Evolutionary conservation across 495 filamentous ascomycete genomes (phyloP), one percentile per base, ranked within the genome.

Genomic region (Penicillium crystallinum): DNA sequence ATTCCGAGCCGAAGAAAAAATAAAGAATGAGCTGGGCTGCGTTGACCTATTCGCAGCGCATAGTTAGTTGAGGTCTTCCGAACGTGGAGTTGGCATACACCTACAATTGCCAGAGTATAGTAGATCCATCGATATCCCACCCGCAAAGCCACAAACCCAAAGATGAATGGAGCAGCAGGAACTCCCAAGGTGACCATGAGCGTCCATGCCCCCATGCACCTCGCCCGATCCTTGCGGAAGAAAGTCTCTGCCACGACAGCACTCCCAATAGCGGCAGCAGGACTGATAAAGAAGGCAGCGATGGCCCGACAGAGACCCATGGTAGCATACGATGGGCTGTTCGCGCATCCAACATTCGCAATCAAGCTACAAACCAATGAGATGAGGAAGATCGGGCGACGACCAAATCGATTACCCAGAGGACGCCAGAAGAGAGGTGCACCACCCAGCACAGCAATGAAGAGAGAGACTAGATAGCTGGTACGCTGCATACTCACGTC

Each of bases 371-470:
- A 59, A 7, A 76, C 46, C 6, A 74, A 49, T 0, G 78, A 81
- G 18, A 81, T 49, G 1, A 83, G 65, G 25, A 80, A 74, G 27
- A 81, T 68, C 0, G 75, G 77, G 1, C 81, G 69, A 0, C 80
- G 72, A 18, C 81, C 80, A 51, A 67, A 83, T 4, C 76, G 65
- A 25, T 81, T 77, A 6, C 74, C 70, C 0, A 84, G 50, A 0
- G 81, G 81, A 7, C 75, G 74, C 75, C 79, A 81, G 43, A 81
- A 66, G 0, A 81, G 50, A 0, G 80, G 79, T 0, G 74, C 71
- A 14, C 66, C 71, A 8, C 80, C 79, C 2, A 81, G 59, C 7
- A 81, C 60, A 12, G 74, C 69, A 40, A 81, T 82, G 42, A 77
- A 75, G 0, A 81, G 64, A 2, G 72, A 76, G 3, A 74, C 77